Percentiles rank a stretch among this genome's conserved stretches.
phyloP scores from a whole-genome alignment of 1,284 basidiomycete species.

The Takashimella tepidaria region DNA sequence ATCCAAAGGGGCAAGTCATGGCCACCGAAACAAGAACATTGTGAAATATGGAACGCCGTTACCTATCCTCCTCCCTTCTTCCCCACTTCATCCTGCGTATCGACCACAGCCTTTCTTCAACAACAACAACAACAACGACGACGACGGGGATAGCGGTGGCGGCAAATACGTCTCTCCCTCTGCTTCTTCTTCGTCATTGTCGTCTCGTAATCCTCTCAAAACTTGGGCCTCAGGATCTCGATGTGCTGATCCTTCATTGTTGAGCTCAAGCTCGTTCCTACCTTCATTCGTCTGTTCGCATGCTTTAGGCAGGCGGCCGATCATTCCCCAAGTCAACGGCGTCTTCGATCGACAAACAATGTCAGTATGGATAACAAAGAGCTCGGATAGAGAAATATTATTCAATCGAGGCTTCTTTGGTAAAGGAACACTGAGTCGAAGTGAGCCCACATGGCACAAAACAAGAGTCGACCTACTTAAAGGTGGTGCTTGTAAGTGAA shows the following conservation, averaged over 20 bases:
- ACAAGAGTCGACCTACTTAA: conserved; percentile 63
- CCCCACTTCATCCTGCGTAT: conserved; percentile 25
- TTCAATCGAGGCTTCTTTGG: conserved; percentile 96
- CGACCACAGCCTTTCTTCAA: conserved; percentile 1
- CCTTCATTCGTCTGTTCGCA: conserved; percentile 9
- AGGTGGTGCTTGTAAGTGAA: conserved; percentile 42
- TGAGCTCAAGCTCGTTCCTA: conserved; percentile 7
- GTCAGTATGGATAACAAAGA: conserved; percentile 71
- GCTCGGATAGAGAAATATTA: conserved; percentile 60
- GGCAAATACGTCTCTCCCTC: neutral
- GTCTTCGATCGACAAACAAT: conserved; percentile 63
- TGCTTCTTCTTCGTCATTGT: conserved; percentile 2
- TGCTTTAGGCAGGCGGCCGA: neutral
- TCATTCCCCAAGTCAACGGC: neutral
- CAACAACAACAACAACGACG: no score
- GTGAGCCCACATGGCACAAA: conserved; percentile 88
- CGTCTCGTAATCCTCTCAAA: conserved; percentile 1
- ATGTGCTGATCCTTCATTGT: neutral
- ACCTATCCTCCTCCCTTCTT: conserved; percentile 39
- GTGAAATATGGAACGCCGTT: conserved; percentile 42
- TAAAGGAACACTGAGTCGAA: conserved; percentile 87
- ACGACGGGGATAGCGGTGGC: conserved; percentile 1
- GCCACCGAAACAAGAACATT: conserved; percentile 18
- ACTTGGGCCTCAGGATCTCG: neutral
- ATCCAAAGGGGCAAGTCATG: conserved; percentile 10